Evolutionary conservation across 768 basidiomycete species (phyloP).

Genomic region (Suillus variegatus): DNA sequence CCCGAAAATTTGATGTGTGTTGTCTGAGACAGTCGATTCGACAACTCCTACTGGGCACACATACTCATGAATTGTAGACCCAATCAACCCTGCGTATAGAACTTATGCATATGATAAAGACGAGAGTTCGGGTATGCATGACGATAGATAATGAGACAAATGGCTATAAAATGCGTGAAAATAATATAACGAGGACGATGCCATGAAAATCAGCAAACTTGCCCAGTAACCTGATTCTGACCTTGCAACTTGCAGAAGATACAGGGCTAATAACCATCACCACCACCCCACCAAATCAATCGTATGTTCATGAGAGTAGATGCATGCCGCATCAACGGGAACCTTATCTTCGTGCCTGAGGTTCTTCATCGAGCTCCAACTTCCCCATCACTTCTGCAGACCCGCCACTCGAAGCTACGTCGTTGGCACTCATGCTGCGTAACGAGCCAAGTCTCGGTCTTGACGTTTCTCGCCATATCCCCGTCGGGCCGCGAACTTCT

Average conservation of each 20-base stretch:
- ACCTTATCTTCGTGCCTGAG: conserved; percentile 9
- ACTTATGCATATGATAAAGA: conserved; percentile 8
- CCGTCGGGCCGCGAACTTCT: background rate
- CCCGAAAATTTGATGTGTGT: background rate
- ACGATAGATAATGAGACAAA: conserved; percentile 2
- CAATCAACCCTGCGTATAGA: conserved; percentile 1
- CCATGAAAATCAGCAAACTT: background rate
- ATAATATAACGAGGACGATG: conserved; percentile 5
- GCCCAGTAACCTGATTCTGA: background rate
- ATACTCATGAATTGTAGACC: background rate
- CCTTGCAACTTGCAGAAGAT: background rate
- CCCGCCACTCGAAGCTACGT: conserved; percentile 22
- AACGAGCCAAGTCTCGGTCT: conserved; percentile 32
- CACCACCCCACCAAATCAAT: background rate
- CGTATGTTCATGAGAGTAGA: background rate
- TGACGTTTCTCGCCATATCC: conserved; percentile 5
- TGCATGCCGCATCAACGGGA: background rate
- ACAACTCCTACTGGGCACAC: background rate
- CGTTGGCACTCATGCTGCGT: conserved; percentile 30
- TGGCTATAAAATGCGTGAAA: conserved; percentile 6
- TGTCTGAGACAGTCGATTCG: background rate
- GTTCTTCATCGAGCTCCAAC: conserved; percentile 35
- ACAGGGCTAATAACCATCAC: background rate
- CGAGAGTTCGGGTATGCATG: conserved; percentile 9
- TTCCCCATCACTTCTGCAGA: conserved; percentile 40